These are phyloP conservation scores for Angomonas ambiguus DNA, from an alignment of 208 protist species.

Conservation along the genomic window DNA sequence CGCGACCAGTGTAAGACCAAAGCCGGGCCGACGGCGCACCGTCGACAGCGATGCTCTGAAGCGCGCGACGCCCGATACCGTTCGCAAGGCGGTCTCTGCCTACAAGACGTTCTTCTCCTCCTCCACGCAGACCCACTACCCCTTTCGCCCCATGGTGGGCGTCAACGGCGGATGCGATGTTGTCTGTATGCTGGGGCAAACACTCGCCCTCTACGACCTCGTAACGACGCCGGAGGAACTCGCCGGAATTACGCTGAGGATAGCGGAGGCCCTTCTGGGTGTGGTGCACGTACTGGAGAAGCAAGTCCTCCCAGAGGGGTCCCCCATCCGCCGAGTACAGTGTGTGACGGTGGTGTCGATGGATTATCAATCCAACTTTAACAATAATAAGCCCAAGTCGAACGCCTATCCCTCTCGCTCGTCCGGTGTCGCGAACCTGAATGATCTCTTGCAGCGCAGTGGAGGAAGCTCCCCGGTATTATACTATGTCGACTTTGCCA, in stretches of 20 bases:
- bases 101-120: conserved; percentile 73
- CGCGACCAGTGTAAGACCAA: conserved; percentile 38
- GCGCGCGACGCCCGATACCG: conserved; percentile 56
- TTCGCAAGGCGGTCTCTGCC: conserved; percentile 49
- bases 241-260: conserved; percentile 34
- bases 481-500: conserved; percentile 68
- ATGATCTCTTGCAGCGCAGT: neutral
- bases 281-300: conserved; percentile 65
- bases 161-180: conserved; percentile 83
- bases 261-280: conserved; percentile 76
- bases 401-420: neutral
- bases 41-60: conserved; percentile 16
- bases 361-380: conserved; percentile 34
- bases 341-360: conserved; percentile 73
- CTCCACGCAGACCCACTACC: conserved; percentile 45
- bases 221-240: conserved; percentile 55
- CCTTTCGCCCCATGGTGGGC: conserved; percentile 63
- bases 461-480: conserved; percentile 29
- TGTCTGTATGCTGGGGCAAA: conserved; percentile 56
- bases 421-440: neutral
- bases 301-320: conserved; percentile 46
- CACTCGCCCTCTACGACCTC: conserved; percentile 70
- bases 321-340: conserved; percentile 51
- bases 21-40: neutral
- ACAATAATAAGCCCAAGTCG: neutral